Base-by-base conservation (phyloP, 2,329 filamentous ascomycete species). In the Alternaria rosae region DNA sequence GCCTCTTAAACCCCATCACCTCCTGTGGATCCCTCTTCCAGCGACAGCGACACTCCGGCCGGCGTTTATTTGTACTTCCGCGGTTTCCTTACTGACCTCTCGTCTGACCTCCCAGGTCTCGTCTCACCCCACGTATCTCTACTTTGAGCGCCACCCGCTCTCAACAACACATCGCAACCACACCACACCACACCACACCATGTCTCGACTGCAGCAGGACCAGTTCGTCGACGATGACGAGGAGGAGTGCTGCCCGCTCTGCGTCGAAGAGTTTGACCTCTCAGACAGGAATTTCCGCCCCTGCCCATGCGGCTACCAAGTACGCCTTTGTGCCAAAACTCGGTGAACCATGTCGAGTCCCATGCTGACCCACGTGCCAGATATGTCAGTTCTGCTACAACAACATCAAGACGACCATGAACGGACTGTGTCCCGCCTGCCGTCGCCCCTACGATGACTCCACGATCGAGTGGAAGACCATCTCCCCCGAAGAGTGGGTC, bases 311-410 rank as follows among this genome's bases (percentile, higher is more conserved):
- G 95, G 95, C 65, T 99, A 99, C 77, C 94, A 98, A 88, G 94
- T 97, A 87, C 66, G 85, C 70, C 48, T n/a, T 26, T 54, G 65
- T 41, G 47, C 63, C 64, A 69, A 67, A 63, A 66, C 57, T 61
- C 66, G 53, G 59, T 62, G 57, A 62, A 59, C 53, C 60, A 21
- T 53, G 30, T 54, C 58, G n/a, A 53, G 45, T 47, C 54, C 47
- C 32, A 51, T 66, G 55, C 77, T 78, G 67, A 78, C 66, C 15
- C 57, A 15, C 17, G 45, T 44, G 43, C 65, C 61, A 76, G 94
- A 94, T 99, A 79, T 99, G 95, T 82, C 96, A 99, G 85, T 99
- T 99, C 82, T 99, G 95, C 83, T 99, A 94, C 85, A 97, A 99
- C 82, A 99, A 98, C 79, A 96, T 99, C 79, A 97, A 96, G 82